These are phyloP conservation scores for Phytophthora gonapodyides DNA, from an alignment of 352 stramenopile species.

Conservation along the genomic window DNA sequence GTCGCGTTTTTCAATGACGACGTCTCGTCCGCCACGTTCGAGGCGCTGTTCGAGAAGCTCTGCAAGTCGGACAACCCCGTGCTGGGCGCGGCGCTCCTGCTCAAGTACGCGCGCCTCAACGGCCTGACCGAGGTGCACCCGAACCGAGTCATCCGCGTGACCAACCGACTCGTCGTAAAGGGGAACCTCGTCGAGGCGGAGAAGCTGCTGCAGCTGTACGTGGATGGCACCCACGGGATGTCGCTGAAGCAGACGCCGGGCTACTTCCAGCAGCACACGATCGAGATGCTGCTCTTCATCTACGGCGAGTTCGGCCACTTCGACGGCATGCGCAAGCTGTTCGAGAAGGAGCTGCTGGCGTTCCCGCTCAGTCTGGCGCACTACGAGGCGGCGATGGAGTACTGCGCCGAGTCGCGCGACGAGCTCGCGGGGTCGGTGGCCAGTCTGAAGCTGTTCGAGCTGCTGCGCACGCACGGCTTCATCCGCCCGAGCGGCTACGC, in stretches of 20 bases:
- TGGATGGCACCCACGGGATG: conserved; percentile 39
- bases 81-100: conserved; percentile 49
- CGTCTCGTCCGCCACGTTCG: conserved; percentile 40
- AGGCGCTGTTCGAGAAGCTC: conserved; percentile 43
- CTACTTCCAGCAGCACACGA: conserved; percentile 64
- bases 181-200: conserved; percentile 51
- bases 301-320: conserved; percentile 61
- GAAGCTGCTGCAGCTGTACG: conserved; percentile 59
- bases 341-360: conserved; percentile 52
- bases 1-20: conserved; percentile 56
- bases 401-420: conserved; percentile 39
- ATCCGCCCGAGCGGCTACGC: conserved; percentile 76
- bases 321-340: conserved; percentile 47
- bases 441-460: conserved; percentile 75
- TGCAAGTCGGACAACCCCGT: conserved; percentile 43
- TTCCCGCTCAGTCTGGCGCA: conserved; percentile 62
- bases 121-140: conserved; percentile 38
- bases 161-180: conserved; percentile 48
- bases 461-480: conserved; percentile 66
- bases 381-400: conserved; percentile 79
- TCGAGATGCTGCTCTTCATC: conserved; percentile 76
- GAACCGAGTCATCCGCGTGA: conserved; percentile 51
- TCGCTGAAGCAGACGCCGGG: conserved; percentile 56
- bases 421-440: conserved; percentile 44
- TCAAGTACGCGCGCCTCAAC: conserved; percentile 63